Evolutionary conservation across 2,329 filamentous ascomycete species (phyloP).

Genomic region (Epichloe brachyelytri): DNA sequence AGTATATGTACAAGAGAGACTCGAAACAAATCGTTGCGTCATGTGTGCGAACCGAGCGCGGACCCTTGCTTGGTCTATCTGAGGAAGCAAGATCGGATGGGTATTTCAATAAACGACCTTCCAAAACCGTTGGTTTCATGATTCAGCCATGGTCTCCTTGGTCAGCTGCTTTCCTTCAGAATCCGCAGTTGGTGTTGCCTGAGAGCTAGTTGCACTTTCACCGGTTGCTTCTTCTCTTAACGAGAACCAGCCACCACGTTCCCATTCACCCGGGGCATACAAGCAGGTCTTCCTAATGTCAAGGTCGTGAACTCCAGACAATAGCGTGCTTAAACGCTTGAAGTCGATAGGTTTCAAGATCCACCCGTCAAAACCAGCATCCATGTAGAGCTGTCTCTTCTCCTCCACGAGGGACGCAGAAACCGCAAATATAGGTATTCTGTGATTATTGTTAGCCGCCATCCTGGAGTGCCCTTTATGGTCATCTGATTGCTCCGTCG

Average conservation of each 20-base stretch:
- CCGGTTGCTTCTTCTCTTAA: slow-evolving; percentile 6
- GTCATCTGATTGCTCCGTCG: slow-evolving; percentile 45
- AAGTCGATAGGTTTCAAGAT: slow-evolving; percentile 84
- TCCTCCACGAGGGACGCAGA: slow-evolving; percentile 69
- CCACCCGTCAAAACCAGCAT: slow-evolving; percentile 80
- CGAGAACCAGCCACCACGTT: slow-evolving; percentile 72
- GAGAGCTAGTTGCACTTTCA: slow-evolving; percentile 10
- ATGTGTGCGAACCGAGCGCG: neutral
- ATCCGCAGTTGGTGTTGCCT: slow-evolving; percentile 16
- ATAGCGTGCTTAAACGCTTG: slow-evolving; percentile 53
- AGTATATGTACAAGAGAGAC: neutral
- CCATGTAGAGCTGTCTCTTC: slow-evolving; percentile 54
- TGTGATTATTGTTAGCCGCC: slow-evolving; percentile 49
- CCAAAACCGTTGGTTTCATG: neutral
- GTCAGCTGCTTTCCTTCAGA: neutral
- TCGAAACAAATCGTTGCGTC: neutral
- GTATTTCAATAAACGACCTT: neutral
- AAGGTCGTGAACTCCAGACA: slow-evolving; percentile 55
- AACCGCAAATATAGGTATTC: slow-evolving; percentile 74
- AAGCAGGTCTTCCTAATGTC: slow-evolving; percentile 46
- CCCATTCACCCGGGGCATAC: slow-evolving; percentile 65
- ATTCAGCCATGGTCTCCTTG: neutral
- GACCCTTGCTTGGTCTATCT: neutral
- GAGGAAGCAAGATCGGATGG: neutral
- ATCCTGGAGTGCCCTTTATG: slow-evolving; percentile 42